These are phyloP conservation scores for Polyporus arcularius DNA, from an alignment of 768 basidiomycete genomes.

Conservation along the genomic window DNA sequence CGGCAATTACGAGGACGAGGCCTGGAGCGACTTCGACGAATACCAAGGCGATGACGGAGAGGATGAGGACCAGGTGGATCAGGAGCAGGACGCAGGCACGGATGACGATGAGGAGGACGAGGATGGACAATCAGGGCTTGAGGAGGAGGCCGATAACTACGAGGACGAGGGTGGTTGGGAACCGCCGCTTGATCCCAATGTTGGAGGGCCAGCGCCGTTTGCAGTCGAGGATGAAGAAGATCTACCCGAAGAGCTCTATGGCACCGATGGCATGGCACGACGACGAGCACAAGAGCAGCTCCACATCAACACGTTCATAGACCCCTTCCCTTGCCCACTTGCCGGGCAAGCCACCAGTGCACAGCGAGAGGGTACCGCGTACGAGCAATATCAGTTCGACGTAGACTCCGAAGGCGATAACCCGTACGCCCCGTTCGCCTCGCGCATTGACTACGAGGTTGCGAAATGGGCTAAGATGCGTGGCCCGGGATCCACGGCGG, in stretches of 20 bases:
- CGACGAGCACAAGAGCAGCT: not conserved
- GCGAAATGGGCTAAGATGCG: conserved; percentile 43
- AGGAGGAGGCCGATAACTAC: not conserved
- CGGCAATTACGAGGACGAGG: conserved; percentile 3
- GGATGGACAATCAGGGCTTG: not conserved
- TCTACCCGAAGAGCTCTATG: not conserved
- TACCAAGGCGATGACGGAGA: not conserved
- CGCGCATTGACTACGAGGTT: conserved; percentile 41
- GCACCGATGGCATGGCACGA: not conserved
- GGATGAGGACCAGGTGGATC: not conserved
- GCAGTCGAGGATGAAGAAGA: not conserved
- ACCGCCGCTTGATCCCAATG: too few species aligned
- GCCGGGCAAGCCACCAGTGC: not conserved
- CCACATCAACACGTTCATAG: not conserved
- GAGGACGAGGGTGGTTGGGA: not conserved
- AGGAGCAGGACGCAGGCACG: not conserved
- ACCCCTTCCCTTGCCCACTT: not conserved
- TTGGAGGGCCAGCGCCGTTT: too few species aligned
- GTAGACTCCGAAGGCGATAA: not conserved
- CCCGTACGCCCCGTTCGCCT: conserved; percentile 35
- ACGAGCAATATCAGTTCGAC: not conserved
- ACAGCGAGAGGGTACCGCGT: not conserved
- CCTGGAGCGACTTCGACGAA: not conserved
- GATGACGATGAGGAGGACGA: too few species aligned
- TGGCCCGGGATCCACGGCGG: conserved; percentile 38